Percentiles rank a stretch among this genome's conserved stretches.
Conservation (phyloP, 2,329 filamentous ascomycete species). For the Fonsecaea pedrosoi region DNA sequence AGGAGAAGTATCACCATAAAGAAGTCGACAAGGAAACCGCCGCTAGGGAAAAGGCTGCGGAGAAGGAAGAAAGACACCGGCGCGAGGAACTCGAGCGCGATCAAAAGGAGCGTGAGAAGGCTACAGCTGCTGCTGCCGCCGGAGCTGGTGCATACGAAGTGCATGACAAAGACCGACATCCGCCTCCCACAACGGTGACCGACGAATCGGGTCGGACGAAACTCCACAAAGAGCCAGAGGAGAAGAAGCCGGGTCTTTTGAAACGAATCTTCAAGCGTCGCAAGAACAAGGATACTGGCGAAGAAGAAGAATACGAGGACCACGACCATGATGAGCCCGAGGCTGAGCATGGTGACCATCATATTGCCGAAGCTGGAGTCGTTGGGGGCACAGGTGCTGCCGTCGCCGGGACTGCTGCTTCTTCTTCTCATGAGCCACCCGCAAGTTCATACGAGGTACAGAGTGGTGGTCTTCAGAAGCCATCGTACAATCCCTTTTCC, state of each 20-base stretch:
- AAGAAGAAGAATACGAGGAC: slow-evolving; percentile 38
- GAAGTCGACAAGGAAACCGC: slow-evolving; percentile 23
- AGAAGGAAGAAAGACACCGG: slow-evolving; percentile 21
- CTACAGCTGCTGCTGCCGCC: slow-evolving; percentile 23
- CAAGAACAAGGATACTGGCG: slow-evolving; percentile 41
- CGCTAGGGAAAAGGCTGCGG: slow-evolving; percentile 3
- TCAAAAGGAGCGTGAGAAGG: slow-evolving; percentile 25
- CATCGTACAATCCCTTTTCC: slow-evolving; percentile 35
- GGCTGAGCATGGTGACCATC: slow-evolving; percentile 14
- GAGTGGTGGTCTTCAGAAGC: slow-evolving; percentile 32
- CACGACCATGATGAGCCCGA: slow-evolving; percentile 37
- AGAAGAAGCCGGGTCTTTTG: slow-evolving; percentile 39
- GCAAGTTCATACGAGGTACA: slow-evolving; percentile 19
- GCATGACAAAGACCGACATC: slow-evolving; percentile 26
- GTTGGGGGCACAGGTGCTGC: slow-evolving; percentile 19
- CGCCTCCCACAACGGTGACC: slow-evolving; percentile 9
- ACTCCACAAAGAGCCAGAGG: slow-evolving; percentile 34
- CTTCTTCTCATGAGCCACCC: slow-evolving; percentile 12
- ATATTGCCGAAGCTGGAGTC: slow-evolving; percentile 20
- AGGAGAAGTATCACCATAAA: slow-evolving; percentile 27
- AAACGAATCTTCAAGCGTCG: slow-evolving; percentile 40
- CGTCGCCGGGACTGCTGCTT: slow-evolving; percentile 13
- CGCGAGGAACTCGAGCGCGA: slow-evolving; percentile 27
- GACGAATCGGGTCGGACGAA: slow-evolving; percentile 31
- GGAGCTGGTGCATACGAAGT: slow-evolving; percentile 28